Conservation (phyloP, 2,329 filamentous ascomycete species). For the Phialocephala sp. region DNA sequence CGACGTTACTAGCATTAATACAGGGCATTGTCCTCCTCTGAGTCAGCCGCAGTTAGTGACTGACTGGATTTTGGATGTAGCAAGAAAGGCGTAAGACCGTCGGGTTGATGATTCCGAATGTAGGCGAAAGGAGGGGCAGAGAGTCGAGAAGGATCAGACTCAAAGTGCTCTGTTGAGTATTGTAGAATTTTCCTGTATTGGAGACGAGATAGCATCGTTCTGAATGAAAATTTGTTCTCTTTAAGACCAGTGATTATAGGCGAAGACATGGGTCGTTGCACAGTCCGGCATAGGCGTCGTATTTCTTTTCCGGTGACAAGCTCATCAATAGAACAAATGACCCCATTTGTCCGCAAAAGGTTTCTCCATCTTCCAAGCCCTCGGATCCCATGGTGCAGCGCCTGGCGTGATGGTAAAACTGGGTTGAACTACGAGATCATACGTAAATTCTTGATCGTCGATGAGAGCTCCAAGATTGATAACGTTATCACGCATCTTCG, state of each 20-base stretch:
- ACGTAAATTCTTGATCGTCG: slow-evolving; percentile 15
- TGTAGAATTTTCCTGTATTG: no score
- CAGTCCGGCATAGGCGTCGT: neutral
- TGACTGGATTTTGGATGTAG: slow-evolving; percentile 36
- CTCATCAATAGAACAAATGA: slow-evolving; percentile 5
- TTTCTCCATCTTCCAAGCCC: slow-evolving; percentile 14
- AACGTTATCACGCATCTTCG: slow-evolving; percentile 15
- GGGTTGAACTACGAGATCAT: slow-evolving; percentile 11
- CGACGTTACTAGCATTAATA: slow-evolving; percentile 45
- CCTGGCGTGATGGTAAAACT: slow-evolving; percentile 11
- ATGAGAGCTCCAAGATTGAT: slow-evolving; percentile 12
- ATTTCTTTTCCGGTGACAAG: neutral
- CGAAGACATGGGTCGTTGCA: neutral
- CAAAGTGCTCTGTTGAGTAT: no score
- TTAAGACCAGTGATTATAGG: neutral
- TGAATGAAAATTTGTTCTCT: neutral
- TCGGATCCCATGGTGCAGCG: slow-evolving; percentile 16
- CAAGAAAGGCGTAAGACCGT: slow-evolving; percentile 10
- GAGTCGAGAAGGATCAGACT: no score
- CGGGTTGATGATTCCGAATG: neutral
- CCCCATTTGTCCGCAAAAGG: slow-evolving; percentile 19
- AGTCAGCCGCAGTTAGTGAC: slow-evolving; percentile 39
- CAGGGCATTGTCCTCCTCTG: slow-evolving; percentile 45
- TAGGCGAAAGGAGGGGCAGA: no score
- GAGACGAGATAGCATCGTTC: neutral